Evolutionary conservation across 805 yeast genomes (phyloP).

Genomic region (Danielia oregonensis): DNA sequence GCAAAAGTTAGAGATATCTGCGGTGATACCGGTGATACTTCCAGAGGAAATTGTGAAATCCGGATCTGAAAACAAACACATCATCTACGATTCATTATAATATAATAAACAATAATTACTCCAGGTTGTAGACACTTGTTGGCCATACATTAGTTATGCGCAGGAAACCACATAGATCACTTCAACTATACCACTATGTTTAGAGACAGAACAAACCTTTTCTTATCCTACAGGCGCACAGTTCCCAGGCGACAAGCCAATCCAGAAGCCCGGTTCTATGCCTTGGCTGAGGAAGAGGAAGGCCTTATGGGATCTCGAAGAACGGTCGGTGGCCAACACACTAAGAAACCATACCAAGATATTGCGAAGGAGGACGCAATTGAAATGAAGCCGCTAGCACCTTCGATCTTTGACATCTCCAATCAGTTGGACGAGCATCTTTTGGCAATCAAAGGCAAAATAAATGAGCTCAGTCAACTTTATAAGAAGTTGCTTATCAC

Average conservation of each 20-base stretch:
- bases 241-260: slow-evolving; percentile 53
- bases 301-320: slow-evolving; percentile 46
- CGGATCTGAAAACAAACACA: too few relatives aligned
- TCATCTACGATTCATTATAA: neutral
- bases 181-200: slow-evolving; percentile 73
- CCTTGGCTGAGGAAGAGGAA: slow-evolving; percentile 52
- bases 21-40: too few relatives aligned
- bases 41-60: too few relatives aligned
- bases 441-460: slow-evolving; percentile 46
- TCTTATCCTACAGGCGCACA: slow-evolving; percentile 83
- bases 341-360: slow-evolving; percentile 1
- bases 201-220: slow-evolving; percentile 92
- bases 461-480: slow-evolving; percentile 59
- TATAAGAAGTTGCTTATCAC: slow-evolving; percentile 85
- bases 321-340: slow-evolving; percentile 1
- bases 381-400: slow-evolving; percentile 68
- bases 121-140: too few relatives aligned
- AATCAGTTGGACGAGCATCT: slow-evolving; percentile 66
- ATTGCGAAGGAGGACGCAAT: slow-evolving; percentile 32
- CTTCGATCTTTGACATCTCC: slow-evolving; percentile 72
- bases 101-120: too few relatives aligned
- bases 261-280: slow-evolving; percentile 28
- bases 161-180: too few relatives aligned
- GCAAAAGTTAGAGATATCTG: too few relatives aligned
- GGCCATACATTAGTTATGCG: too few relatives aligned